A percentile compares a stretch with the other conserved stretches of the same genome.
These are phyloP conservation scores for Boletus fagicola DNA, from an alignment of 768 basidiomycete genomes.

Conservation along the genomic window DNA sequence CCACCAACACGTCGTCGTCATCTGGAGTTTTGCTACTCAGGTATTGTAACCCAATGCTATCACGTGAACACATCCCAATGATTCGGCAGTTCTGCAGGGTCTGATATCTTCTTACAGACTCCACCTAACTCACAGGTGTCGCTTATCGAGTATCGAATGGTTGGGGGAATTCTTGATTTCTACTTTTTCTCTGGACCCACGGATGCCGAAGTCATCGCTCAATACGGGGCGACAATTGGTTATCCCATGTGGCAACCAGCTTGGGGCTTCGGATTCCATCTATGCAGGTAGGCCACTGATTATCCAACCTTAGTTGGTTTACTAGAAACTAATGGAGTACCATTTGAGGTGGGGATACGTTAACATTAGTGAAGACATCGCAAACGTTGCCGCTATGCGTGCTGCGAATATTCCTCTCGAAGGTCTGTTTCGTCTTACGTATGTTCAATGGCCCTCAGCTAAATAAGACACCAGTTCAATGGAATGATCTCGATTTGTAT, in stretches of 20 bases:
- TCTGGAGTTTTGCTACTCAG: conserved; percentile 78
- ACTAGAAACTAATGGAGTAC: not conserved
- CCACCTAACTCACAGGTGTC: conserved; percentile 55
- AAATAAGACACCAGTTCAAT: conserved; percentile 49
- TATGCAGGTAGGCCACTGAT: conserved; percentile 48
- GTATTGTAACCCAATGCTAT: conserved; percentile 31
- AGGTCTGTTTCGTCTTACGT: conserved; percentile 36
- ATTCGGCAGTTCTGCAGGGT: conserved; percentile 54
- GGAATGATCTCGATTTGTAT: conserved; percentile 78
- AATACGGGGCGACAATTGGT: conserved; percentile 67
- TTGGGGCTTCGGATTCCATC: conserved; percentile 80
- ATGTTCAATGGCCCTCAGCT: not conserved
- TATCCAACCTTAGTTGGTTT: not conserved
- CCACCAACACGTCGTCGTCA: conserved; percentile 50
- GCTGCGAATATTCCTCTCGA: conserved; percentile 76
- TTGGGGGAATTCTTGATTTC: conserved; percentile 76
- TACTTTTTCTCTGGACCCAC: conserved; percentile 67
- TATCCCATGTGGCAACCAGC: conserved; percentile 68
- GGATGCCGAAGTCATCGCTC: conserved; percentile 58
- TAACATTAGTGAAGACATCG: conserved; percentile 54
- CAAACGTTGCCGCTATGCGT: conserved; percentile 56
- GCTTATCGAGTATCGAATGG: conserved; percentile 66
- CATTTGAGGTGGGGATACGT: conserved; percentile 43
- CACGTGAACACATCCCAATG: conserved; percentile 3
- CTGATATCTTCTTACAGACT: conserved; percentile 66